A percentile compares a stretch with the other conserved stretches of the same genome.
Conservation (phyloP, 371 early-diverging fungal genomes). For the Haplosporangium sp. region DNA sequence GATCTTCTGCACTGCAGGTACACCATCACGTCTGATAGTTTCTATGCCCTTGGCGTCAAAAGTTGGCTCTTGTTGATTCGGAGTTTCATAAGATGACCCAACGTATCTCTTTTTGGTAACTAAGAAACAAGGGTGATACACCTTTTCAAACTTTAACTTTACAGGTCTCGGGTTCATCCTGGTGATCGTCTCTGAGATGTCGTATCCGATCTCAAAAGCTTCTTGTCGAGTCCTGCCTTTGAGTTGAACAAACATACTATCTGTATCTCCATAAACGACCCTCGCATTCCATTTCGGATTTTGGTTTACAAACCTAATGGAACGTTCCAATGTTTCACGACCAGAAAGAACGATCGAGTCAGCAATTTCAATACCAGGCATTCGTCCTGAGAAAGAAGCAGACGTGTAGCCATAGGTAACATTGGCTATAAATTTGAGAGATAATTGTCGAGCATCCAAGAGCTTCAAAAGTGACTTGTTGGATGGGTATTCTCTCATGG, state of each 20-base stretch:
- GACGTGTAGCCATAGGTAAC: slow-evolving; percentile 93
- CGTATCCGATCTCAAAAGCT: slow-evolving; percentile 84
- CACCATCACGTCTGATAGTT: slow-evolving; percentile 91
- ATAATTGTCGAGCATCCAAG: slow-evolving; percentile 85
- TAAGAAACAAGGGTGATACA: slow-evolving; percentile 89
- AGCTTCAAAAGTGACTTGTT: slow-evolving; percentile 68
- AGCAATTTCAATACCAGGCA: slow-evolving; percentile 92
- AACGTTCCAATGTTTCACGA: slow-evolving; percentile 82
- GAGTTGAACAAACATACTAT: slow-evolving; percentile 86
- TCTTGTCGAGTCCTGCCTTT: slow-evolving; percentile 74
- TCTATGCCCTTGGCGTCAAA: slow-evolving; percentile 97
- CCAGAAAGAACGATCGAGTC: slow-evolving; percentile 92
- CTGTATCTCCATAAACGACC: slow-evolving; percentile 95
- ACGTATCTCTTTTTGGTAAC: slow-evolving; percentile 93
- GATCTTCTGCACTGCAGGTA: slow-evolving; percentile 80
- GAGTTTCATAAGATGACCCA: slow-evolving; percentile 83
- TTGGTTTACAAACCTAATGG: slow-evolving; percentile 75
- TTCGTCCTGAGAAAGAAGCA: slow-evolving; percentile 88
- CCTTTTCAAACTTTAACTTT: slow-evolving; percentile 93
- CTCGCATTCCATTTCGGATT: slow-evolving; percentile 77
- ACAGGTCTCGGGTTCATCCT: slow-evolving; percentile 80
- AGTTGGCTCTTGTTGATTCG: slow-evolving; percentile 67
- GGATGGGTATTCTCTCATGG: slow-evolving; percentile 79
- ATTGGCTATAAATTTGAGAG: slow-evolving; percentile 90
- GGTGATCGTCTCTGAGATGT: slow-evolving; percentile 83